These are phyloP conservation scores for Isoetes engelmannii DNA, from an alignment of 83 land plant species.

Conservation along the genomic window DNA sequence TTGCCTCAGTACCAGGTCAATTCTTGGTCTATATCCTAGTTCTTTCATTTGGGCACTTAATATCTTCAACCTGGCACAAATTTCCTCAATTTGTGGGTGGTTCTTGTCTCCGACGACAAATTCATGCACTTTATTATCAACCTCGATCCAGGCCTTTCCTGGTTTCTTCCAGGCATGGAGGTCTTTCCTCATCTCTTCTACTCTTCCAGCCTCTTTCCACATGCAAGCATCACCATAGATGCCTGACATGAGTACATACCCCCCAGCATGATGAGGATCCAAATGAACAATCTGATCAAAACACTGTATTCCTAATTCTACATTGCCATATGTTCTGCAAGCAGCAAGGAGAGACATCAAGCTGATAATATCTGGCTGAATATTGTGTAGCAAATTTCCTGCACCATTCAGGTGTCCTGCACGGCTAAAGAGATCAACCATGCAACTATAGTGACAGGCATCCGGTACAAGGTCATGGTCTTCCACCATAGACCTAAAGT, in stretches of 20 bases:
- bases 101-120: conserved; percentile 36
- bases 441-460: background rate
- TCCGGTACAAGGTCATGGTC: background rate
- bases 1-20: conserved; percentile 36
- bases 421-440: background rate
- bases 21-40: conserved; percentile 46
- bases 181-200: too few relatives aligned
- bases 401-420: background rate
- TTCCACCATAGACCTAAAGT: background rate
- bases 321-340: background rate
- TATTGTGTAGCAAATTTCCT: background rate
- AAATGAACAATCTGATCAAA: too few relatives aligned
- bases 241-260: too few relatives aligned
- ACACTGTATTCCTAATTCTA: too few relatives aligned
- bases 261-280: too few relatives aligned
- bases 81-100: conserved; percentile 42
- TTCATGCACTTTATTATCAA: conserved; percentile 36
- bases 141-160: conserved; percentile 47
- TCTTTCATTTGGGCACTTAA: conserved; percentile 33
- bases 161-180: conserved; percentile 21
- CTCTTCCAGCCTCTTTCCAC: too few relatives aligned
- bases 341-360: background rate
- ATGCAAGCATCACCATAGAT: too few relatives aligned
- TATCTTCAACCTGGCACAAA: conserved; percentile 30
- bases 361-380: too few relatives aligned